Evolutionary conservation across 2,329 filamentous ascomycete genomes (phyloP).

Genomic region (Stenocarpella maydis): DNA sequence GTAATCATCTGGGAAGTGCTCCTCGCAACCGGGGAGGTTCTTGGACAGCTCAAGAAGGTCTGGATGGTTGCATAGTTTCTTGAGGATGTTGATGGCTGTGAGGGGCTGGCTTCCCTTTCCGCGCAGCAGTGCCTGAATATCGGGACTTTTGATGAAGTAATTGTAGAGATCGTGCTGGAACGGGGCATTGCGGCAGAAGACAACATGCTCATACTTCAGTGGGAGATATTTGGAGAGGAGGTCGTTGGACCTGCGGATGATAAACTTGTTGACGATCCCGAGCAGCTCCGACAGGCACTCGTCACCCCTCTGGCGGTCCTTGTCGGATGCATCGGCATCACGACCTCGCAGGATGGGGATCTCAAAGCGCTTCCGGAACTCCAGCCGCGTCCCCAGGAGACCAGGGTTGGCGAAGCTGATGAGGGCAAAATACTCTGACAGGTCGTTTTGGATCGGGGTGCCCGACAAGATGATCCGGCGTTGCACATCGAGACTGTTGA

Average conservation of each 20-base stretch:
- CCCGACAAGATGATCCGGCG: slow-evolving; percentile 94
- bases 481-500: slow-evolving; percentile 90
- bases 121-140: slow-evolving; percentile 88
- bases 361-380: slow-evolving; percentile 95
- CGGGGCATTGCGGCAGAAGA: slow-evolving; percentile 93
- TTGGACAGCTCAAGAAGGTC: slow-evolving; percentile 85
- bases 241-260: slow-evolving; percentile 97
- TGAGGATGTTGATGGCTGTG: slow-evolving; percentile 95
- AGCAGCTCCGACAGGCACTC: slow-evolving; percentile 84
- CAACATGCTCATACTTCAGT: slow-evolving; percentile 98
- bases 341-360: slow-evolving; percentile 90
- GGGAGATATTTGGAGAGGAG: slow-evolving; percentile 97
- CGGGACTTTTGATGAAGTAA: slow-evolving; percentile 94
- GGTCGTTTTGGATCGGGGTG: slow-evolving; percentile 96
- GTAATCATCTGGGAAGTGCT: slow-evolving; percentile 84
- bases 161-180: slow-evolving; percentile 96
- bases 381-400: slow-evolving; percentile 84
- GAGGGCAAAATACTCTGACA: slow-evolving; percentile 97
- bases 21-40: slow-evolving; percentile 88
- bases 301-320: slow-evolving; percentile 83
- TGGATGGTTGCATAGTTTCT: slow-evolving; percentile 98
- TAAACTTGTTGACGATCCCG: slow-evolving; percentile 92
- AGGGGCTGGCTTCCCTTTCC: slow-evolving; percentile 96
- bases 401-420: slow-evolving; percentile 97
- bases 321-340: slow-evolving; percentile 87